A percentile compares a stretch with the other conserved stretches of the same genome.
Conservation (phyloP, 1,284 basidiomycete species). For the Moesziomyces sp. region DNA sequence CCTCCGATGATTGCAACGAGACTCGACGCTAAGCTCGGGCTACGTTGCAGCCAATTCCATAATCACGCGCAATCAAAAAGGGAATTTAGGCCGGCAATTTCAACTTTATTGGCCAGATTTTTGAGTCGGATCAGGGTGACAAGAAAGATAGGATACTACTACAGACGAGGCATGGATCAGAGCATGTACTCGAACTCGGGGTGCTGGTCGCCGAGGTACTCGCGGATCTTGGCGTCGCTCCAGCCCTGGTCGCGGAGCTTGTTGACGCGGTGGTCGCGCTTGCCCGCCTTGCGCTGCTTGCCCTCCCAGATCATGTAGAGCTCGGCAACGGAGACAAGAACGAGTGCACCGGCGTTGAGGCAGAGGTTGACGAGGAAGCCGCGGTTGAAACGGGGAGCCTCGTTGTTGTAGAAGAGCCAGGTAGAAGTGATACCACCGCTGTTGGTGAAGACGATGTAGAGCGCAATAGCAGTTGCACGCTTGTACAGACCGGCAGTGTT, state of each 20-base stretch:
- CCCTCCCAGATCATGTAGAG: constrained; percentile 51
- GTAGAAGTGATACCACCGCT: constrained; percentile 50
- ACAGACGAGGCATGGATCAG: constrained; percentile 8
- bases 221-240: constrained; percentile 50
- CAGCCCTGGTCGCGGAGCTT: constrained; percentile 41
- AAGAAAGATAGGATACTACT: background rate
- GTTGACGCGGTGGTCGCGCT: constrained; percentile 48
- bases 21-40: too few relatives aligned
- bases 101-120: too few relatives aligned
- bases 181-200: constrained; percentile 55
- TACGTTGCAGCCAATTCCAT: too few relatives aligned
- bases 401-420: constrained; percentile 54
- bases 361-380: constrained; percentile 56
- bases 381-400: constrained; percentile 43
- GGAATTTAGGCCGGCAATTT: background rate
- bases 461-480: constrained; percentile 52
- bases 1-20: too few relatives aligned
- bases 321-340: constrained; percentile 49
- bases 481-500: constrained; percentile 55
- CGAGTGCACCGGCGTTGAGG: constrained; percentile 33
- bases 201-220: constrained; percentile 59
- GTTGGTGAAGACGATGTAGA: constrained; percentile 60
- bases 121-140: background rate
- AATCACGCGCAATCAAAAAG: background rate
- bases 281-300: constrained; percentile 42